These are phyloP conservation scores for Erodium chrysanthum DNA, from an alignment of 441 rosid genomes.

Conservation along the genomic window DNA sequence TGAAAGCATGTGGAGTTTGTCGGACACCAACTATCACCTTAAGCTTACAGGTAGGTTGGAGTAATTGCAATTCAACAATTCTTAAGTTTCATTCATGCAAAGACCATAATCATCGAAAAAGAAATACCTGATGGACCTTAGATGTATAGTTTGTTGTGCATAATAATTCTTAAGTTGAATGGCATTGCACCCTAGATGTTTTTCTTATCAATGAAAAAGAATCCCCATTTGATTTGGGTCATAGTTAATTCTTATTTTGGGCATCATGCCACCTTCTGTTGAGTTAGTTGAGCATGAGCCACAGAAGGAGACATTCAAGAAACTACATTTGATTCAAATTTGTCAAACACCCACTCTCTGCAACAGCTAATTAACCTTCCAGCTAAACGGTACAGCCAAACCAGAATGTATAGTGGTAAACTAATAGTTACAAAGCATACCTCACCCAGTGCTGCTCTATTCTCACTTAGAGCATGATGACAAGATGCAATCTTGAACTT, in stretches of 20 bases:
- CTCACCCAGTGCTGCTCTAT: constrained; percentile 75
- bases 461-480: constrained; percentile 56
- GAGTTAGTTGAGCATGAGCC: too few relatives aligned
- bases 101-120: not conserved
- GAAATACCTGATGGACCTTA: not conserved
- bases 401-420: not conserved
- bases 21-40: too few relatives aligned
- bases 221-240: not conserved
- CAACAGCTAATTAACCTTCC: not conserved
- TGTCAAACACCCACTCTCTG: not conserved
- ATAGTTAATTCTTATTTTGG: not conserved
- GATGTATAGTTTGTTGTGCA: too few relatives aligned
- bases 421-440: constrained; percentile 27
- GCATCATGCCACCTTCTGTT: not conserved
- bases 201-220: too few relatives aligned
- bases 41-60: too few relatives aligned
- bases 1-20: not conserved
- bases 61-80: too few relatives aligned
- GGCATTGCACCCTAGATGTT: too few relatives aligned
- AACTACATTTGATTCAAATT: too few relatives aligned
- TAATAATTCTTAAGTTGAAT: too few relatives aligned
- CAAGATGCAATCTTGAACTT: constrained; percentile 92
- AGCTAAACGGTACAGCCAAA: constrained; percentile 3
- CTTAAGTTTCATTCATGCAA: not conserved
- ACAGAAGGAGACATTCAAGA: too few relatives aligned